Percentiles rank a stretch among this genome's conserved stretches.
These are phyloP conservation scores for Aspergillus funiculosus DNA, from an alignment of 495 filamentous ascomycete species.

Conservation along the genomic window DNA sequence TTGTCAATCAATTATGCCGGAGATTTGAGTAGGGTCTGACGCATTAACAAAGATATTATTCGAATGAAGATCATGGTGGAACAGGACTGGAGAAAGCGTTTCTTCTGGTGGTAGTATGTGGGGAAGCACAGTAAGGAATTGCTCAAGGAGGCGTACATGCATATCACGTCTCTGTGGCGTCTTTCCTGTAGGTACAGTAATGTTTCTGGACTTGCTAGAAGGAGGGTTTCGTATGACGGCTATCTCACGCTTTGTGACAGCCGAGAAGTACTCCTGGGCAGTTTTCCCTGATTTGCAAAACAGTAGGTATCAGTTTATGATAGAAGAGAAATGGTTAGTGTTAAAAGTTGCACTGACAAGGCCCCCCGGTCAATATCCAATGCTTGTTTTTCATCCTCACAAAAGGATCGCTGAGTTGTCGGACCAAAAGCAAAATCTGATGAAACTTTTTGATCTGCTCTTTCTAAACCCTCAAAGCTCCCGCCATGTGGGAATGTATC, in stretches of 20 bases:
- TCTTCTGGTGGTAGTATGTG: slow-evolving; percentile 16
- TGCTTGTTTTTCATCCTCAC: slow-evolving; percentile 10
- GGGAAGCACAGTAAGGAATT: slow-evolving; percentile 16
- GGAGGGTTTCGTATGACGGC: slow-evolving; percentile 2
- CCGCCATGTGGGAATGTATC: no score
- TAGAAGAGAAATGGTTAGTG: background rate
- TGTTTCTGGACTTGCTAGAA: slow-evolving; percentile 1
- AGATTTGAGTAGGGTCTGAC: slow-evolving; percentile 19
- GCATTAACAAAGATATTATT: slow-evolving; percentile 22
- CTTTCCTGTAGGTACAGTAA: background rate
- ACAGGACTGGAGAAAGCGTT: slow-evolving; percentile 9
- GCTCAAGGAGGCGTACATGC: slow-evolving; percentile 15
- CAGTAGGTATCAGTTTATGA: background rate
- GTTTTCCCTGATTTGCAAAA: slow-evolving; percentile 2
- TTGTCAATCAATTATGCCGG: slow-evolving; percentile 23
- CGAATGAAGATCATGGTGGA: slow-evolving; percentile 20
- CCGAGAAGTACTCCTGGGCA: slow-evolving; percentile 15
- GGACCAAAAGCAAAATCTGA: slow-evolving; percentile 15
- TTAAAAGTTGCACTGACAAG: slow-evolving; percentile 5
- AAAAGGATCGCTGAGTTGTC: slow-evolving; percentile 17
- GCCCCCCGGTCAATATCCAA: slow-evolving; percentile 14
- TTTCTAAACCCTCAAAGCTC: background rate
- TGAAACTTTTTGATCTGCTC: background rate
- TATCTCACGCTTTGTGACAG: slow-evolving; percentile 16
- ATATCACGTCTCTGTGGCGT: background rate